Evolutionary conservation across 2,329 filamentous ascomycete species (phyloP).

Genomic region (Trichoderma breve): DNA sequence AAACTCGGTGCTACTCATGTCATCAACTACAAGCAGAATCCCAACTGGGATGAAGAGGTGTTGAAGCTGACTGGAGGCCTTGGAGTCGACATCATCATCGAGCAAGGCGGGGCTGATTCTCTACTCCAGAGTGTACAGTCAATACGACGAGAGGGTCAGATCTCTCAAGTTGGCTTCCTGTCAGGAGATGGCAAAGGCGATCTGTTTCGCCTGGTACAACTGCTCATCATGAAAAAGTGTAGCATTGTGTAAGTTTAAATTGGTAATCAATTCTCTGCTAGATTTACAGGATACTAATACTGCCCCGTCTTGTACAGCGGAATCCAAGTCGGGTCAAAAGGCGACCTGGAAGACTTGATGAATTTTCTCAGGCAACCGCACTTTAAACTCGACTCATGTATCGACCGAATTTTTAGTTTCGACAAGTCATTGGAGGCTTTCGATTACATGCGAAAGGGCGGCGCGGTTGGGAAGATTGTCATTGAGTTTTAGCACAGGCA

Average conservation of each 20-base stretch:
- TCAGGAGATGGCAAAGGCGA: not conserved
- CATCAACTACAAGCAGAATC: conserved; percentile 49
- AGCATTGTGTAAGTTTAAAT: conserved; percentile 4
- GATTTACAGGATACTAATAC: not conserved
- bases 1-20: conserved; percentile 26
- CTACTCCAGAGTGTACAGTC: conserved; percentile 8
- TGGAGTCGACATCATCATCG: conserved; percentile 50
- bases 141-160: not conserved
- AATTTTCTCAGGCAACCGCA: not conserved
- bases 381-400: not conserved
- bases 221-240: conserved; percentile 3
- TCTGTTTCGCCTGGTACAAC: not conserved
- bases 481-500: conserved; percentile 1
- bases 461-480: conserved; percentile 4
- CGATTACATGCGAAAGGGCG: not conserved
- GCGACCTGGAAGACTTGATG: conserved; percentile 11
- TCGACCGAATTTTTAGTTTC: conserved; percentile 8
- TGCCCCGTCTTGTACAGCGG: not conserved
- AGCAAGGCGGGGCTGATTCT: conserved; percentile 3
- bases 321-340: conserved; percentile 8
- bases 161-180: conserved; percentile 19
- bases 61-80: conserved; percentile 41
- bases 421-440: conserved; percentile 5
- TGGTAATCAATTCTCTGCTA: not conserved
- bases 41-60: conserved; percentile 46